Evolutionary conservation across 345 rosid species (phyloP).

Genomic region (Cardamine occulta): DNA sequence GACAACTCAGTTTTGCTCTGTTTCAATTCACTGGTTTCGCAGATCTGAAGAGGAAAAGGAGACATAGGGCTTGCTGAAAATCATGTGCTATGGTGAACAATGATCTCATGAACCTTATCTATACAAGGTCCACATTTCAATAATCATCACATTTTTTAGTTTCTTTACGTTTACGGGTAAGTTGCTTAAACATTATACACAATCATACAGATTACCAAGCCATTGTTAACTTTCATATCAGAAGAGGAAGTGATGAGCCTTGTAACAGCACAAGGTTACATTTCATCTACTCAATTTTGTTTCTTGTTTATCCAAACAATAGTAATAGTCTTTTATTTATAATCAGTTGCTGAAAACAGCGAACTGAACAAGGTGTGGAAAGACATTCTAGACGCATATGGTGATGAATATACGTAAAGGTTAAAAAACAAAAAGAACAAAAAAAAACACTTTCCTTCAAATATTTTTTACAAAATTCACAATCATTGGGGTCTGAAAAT

Average conservation of each 20-base stretch:
- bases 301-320: not conserved
- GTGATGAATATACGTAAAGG: slow-evolving; percentile 98
- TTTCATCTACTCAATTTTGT: not conserved
- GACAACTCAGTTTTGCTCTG: slow-evolving; percentile 26
- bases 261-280: slow-evolving; percentile 93
- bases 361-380: slow-evolving; percentile 94
- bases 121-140: no score
- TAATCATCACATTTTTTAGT: no score
- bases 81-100: no score
- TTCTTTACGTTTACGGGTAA: no score
- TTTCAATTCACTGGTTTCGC: slow-evolving; percentile 35
- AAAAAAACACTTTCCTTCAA: not conserved
- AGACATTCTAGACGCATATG: slow-evolving; percentile 89
- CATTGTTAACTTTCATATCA: slow-evolving; percentile 81
- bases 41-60: slow-evolving; percentile 84
- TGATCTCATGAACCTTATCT: no score
- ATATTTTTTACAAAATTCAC: not conserved
- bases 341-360: slow-evolving; percentile 76
- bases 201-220: slow-evolving; percentile 73
- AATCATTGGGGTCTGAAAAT: slow-evolving; percentile 13
- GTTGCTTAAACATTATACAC: slow-evolving; percentile 12
- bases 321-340: slow-evolving; percentile 20
- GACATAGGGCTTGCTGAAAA: slow-evolving; percentile 91
- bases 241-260: slow-evolving; percentile 98
- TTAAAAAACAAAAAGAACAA: no score